phyloP scores from a whole-genome alignment of 2,329 filamentous ascomycete species.

The Arthrobotrys entomopaga region DNA sequence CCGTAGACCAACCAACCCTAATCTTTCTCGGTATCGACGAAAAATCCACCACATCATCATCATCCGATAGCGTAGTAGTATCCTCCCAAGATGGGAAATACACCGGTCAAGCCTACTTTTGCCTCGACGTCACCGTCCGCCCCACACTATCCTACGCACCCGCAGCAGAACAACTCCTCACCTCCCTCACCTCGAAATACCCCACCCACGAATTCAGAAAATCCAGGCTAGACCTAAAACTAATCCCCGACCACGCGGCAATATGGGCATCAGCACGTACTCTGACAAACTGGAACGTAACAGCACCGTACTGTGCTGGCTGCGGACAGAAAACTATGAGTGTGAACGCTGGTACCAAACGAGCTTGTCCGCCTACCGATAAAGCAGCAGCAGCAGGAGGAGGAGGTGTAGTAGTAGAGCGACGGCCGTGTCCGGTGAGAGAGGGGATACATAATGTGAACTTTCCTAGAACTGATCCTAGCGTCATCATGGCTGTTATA shows the following conservation, averaged over 20 bases:
- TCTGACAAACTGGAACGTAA: conserved; percentile 90
- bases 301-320: conserved; percentile 85
- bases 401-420: too few species aligned
- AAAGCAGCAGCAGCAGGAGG: too few species aligned
- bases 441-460: conserved; percentile 81
- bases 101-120: conserved; percentile 84
- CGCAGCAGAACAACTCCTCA: conserved; percentile 69
- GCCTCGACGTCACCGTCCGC: conserved; percentile 83
- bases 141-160: conserved; percentile 68
- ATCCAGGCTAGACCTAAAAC: conserved; percentile 72
- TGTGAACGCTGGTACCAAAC: conserved; percentile 81
- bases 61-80: conserved; percentile 58
- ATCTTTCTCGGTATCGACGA: conserved; percentile 89
- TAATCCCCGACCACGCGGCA: conserved; percentile 72
- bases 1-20: conserved; percentile 69
- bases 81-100: conserved; percentile 64
- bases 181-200: conserved; percentile 67
- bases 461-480: conserved; percentile 92
- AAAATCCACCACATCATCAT: conserved; percentile 58
- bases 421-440: conserved; percentile 80
- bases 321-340: conserved; percentile 86
- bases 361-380: conserved; percentile 79
- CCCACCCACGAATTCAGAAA: conserved; percentile 67
- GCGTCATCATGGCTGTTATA: conserved; percentile 92
- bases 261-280: conserved; percentile 90